A percentile compares a stretch with the other conserved stretches of the same genome.
Conservation (phyloP, 106 monocot genomes). For the Allium cepa region DNA sequence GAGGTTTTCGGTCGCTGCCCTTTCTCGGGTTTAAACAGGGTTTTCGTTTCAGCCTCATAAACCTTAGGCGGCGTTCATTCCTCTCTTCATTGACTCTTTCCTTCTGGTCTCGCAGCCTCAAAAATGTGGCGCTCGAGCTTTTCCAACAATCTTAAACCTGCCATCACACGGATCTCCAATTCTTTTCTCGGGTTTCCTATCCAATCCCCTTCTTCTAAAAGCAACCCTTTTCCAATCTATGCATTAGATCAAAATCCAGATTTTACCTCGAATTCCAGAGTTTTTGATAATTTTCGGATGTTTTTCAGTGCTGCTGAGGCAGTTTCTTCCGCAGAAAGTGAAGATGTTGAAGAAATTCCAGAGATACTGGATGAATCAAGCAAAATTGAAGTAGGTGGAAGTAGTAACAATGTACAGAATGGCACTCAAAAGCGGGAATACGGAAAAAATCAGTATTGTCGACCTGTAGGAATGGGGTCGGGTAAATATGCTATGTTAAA, state of each 20-base stretch:
- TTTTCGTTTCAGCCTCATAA: too few relatives aligned
- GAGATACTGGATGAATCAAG: background rate
- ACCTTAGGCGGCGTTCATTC: too few relatives aligned
- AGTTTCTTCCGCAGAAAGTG: constrained; percentile 8
- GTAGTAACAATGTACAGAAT: background rate
- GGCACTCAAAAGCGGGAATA: background rate
- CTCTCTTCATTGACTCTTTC: too few relatives aligned
- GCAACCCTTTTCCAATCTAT: background rate
- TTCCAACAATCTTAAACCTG: too few relatives aligned
- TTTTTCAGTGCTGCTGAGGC: constrained; percentile 3
- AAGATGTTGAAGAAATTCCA: constrained; percentile 3
- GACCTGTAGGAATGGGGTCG: constrained; percentile 15
- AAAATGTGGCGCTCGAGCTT: too few relatives aligned
- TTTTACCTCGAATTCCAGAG: background rate
- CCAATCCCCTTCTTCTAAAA: background rate
- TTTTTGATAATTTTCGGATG: constrained; percentile 1
- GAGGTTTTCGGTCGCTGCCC: too few relatives aligned
- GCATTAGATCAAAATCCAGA: background rate
- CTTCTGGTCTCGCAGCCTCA: too few relatives aligned
- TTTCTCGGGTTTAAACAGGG: too few relatives aligned
- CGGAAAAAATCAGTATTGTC: background rate
- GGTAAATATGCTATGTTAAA: constrained; percentile 41
- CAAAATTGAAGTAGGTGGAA: background rate
- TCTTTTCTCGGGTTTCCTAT: too few relatives aligned
- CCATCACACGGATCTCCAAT: too few relatives aligned